Evolutionary conservation across 805 yeast species (phyloP), one percentile per base, ranked within the genome.

Genomic region (Starmerella apicola): DNA sequence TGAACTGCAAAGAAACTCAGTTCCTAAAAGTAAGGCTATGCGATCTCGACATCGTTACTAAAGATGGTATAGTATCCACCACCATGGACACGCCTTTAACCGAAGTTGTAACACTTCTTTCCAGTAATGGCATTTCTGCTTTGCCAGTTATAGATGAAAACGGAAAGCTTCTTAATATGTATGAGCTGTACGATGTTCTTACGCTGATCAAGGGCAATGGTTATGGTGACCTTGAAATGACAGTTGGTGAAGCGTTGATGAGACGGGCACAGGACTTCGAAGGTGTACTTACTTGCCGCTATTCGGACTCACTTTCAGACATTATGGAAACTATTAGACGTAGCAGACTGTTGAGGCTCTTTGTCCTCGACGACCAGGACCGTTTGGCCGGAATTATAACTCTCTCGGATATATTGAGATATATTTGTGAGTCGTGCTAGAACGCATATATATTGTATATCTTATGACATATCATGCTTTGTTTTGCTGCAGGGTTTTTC

Each of bases 281-380:
- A 61, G 98, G 99, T 43, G 97, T 91, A 12, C 83, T 85, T 61
- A 91, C 97, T 0, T 91, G 98, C 62, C 83, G 96, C 0, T 68
- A 76, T 49, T 71, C 76, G 50, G 99, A 91, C 58, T 71, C 86
- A 47, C 65, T 91, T 42, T 79, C 88, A 45, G 83, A 94, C 13
- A 80, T 91, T 42, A 71, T 91, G 76, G 95, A 86, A 57, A 86
- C 94, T 26, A 84, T 91, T 44, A 73, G 96, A 53, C 81, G 85
- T 51, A 78, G 94, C 25, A 72, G 97, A 51, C 70, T 91, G 45
- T 96, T 91, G 58, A 71, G 99, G 59, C 71, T 91, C 55, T 83
- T 86, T 54, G 85, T 91, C 23, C 95, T 91, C 22, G 94, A 91
- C 58, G 78, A 74, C n/a, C 69, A 71, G 17, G 88, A 93, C 7